Conservation (phyloP, 2,329 filamentous ascomycete genomes). For the Trichophyton verrucosum region DNA sequence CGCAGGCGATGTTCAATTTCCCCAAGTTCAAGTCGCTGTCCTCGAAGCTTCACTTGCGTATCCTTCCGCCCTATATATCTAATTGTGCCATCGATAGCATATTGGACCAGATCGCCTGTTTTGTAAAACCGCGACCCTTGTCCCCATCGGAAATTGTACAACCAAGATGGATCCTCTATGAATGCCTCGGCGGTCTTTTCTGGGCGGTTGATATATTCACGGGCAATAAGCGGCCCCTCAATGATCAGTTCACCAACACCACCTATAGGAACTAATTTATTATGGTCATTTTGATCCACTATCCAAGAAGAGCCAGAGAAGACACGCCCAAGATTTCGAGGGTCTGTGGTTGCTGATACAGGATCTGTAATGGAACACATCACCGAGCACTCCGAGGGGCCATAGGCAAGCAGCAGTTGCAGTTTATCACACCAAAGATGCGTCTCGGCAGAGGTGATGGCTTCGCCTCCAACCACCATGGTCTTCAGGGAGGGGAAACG, state of each 20-base stretch:
- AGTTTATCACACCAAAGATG: conserved; percentile 18
- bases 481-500: conserved; percentile 28
- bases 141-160: background rate
- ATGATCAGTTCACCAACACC: conserved; percentile 30
- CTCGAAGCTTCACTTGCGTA: conserved; percentile 71
- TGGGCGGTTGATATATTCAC: conserved; percentile 24
- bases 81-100: conserved; percentile 54
- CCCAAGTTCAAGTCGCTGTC: conserved; percentile 70
- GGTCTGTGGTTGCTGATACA: background rate
- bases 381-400: conserved; percentile 11
- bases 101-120: conserved; percentile 69
- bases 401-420: conserved; percentile 29
- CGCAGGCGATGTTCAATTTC: conserved; percentile 63
- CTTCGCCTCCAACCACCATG: conserved; percentile 23
- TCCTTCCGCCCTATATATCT: conserved; percentile 71
- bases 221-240: conserved; percentile 27
- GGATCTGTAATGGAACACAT: background rate
- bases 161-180: conserved; percentile 16
- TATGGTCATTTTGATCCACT: conserved; percentile 14
- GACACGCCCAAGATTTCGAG: conserved; percentile 11
- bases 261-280: conserved; percentile 22
- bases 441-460: conserved; percentile 15
- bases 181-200: conserved; percentile 15
- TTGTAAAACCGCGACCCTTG: conserved; percentile 48
- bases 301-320: conserved; percentile 16